phyloP scores from a whole-genome alignment of 495 filamentous ascomycete genomes.

The Hypoxylon subgilvum region DNA sequence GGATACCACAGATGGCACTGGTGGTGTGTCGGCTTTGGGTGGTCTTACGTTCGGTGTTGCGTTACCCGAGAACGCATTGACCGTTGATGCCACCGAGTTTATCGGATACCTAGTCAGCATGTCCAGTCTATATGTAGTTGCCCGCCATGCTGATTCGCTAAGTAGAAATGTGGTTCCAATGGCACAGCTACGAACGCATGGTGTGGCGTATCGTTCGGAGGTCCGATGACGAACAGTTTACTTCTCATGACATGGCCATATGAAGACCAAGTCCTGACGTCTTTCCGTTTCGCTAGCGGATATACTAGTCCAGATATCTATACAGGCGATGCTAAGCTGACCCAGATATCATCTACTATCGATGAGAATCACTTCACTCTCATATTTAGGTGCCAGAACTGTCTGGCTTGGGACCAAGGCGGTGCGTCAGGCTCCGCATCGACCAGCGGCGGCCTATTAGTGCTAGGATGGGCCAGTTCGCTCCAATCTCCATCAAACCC shows the following conservation, averaged over 20 bases:
- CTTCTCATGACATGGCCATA: slow-evolving; percentile 64
- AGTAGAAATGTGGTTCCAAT: slow-evolving; percentile 26
- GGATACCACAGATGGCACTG: slow-evolving; percentile 24
- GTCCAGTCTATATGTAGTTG: not conserved
- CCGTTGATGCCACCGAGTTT: slow-evolving; percentile 53
- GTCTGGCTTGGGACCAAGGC: slow-evolving; percentile 62
- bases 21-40: slow-evolving; percentile 33
- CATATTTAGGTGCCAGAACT: slow-evolving; percentile 68
- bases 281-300: slow-evolving; percentile 62
- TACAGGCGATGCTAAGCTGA: slow-evolving; percentile 62
- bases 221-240: slow-evolving; percentile 64
- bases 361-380: slow-evolving; percentile 61
- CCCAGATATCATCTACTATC: slow-evolving; percentile 62
- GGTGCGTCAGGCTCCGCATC: slow-evolving; percentile 49
- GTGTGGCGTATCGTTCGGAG: slow-evolving; percentile 63
- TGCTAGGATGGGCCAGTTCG: slow-evolving; percentile 57
- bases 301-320: slow-evolving; percentile 65
- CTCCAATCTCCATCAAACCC: slow-evolving; percentile 41
- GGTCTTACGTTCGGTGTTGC: slow-evolving; percentile 58
- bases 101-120: slow-evolving; percentile 52
- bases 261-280: slow-evolving; percentile 57
- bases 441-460: slow-evolving; percentile 44
- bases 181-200: slow-evolving; percentile 52
- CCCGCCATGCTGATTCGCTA: slow-evolving; percentile 21
- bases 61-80: slow-evolving; percentile 50